A percentile compares a stretch with the other conserved stretches of the same genome.
Evolutionary conservation across 225 moss, liverwort and hornwort species (phyloP).

Genomic region (Bryum argenteum): DNA sequence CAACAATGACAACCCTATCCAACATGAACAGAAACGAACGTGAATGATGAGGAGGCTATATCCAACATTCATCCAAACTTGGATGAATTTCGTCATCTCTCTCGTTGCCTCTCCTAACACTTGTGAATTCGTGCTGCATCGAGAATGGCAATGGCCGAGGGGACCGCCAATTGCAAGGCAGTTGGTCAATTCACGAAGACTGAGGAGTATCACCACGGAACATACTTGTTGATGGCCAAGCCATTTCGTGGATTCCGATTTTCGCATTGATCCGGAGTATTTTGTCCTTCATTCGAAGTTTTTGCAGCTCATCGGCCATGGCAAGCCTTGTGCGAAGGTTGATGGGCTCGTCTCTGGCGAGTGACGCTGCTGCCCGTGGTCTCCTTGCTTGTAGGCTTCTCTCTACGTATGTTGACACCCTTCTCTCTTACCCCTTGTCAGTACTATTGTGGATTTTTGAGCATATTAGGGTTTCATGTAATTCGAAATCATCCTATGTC

Average conservation of each 20-base stretch:
- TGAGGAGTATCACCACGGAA: neutral
- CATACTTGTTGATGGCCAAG: neutral
- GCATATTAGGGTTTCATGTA: slow-evolving; percentile 28
- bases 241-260: neutral
- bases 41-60: neutral
- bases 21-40: neutral
- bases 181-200: slow-evolving; percentile 8
- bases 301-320: slow-evolving; percentile 34
- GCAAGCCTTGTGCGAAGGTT: slow-evolving; percentile 48
- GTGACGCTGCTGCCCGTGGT: slow-evolving; percentile 26
- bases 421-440: neutral
- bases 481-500: neutral
- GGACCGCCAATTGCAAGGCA: neutral
- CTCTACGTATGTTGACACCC: slow-evolving; percentile 35
- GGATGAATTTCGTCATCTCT: neutral
- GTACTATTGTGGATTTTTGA: slow-evolving; percentile 1
- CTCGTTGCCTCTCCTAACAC: neutral
- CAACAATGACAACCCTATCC: too few relatives aligned
- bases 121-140: neutral
- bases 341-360: slow-evolving; percentile 31
- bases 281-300: neutral
- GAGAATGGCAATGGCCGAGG: slow-evolving; percentile 32
- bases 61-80: neutral
- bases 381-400: slow-evolving; percentile 41
- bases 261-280: neutral